A percentile compares a stretch with the other conserved stretches of the same genome.
phyloP scores from a whole-genome alignment of 2,329 filamentous ascomycete species.

The Orbilia quercus region DNA sequence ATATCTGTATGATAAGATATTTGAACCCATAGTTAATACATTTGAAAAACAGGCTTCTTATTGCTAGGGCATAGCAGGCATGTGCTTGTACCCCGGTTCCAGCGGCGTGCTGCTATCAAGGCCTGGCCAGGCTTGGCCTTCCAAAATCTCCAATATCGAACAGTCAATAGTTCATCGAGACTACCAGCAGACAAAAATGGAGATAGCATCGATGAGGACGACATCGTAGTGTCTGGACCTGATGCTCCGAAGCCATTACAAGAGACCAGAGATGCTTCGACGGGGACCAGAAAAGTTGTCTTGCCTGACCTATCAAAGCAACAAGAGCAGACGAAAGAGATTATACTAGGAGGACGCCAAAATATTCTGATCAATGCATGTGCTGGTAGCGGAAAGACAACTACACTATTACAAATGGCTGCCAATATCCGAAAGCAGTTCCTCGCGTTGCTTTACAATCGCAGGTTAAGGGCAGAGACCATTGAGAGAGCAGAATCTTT shows the following conservation, averaged over 20 bases:
- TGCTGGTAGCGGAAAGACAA: conserved; percentile 58
- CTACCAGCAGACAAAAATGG: not conserved
- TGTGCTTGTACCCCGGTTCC: not conserved
- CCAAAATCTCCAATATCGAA: not conserved
- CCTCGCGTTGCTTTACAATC: conserved; percentile 56
- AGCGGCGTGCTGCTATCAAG: not conserved
- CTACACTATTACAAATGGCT: conserved; percentile 54
- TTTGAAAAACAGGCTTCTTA: not conserved
- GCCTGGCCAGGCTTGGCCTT: not conserved
- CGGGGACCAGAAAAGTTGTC: conserved; percentile 27
- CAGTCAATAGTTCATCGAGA: conserved; percentile 2
- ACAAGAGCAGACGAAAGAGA: conserved; percentile 47
- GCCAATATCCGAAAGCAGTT: conserved; percentile 35
- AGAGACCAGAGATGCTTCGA: conserved; percentile 40
- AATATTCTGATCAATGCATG: conserved; percentile 57
- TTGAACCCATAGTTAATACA: not conserved
- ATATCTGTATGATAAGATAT: not conserved
- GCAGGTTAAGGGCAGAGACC: conserved; percentile 51
- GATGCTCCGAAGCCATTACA: conserved; percentile 43
- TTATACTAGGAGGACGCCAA: conserved; percentile 38
- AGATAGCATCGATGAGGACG: conserved; percentile 16
- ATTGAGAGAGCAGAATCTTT: conserved; percentile 38
- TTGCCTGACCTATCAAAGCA: conserved; percentile 43
- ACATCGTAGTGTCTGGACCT: conserved; percentile 23
- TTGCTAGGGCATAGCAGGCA: not conserved